phyloP scores from a whole-genome alignment of 2,329 filamentous ascomycete genomes.

The Alternaria viburni region DNA sequence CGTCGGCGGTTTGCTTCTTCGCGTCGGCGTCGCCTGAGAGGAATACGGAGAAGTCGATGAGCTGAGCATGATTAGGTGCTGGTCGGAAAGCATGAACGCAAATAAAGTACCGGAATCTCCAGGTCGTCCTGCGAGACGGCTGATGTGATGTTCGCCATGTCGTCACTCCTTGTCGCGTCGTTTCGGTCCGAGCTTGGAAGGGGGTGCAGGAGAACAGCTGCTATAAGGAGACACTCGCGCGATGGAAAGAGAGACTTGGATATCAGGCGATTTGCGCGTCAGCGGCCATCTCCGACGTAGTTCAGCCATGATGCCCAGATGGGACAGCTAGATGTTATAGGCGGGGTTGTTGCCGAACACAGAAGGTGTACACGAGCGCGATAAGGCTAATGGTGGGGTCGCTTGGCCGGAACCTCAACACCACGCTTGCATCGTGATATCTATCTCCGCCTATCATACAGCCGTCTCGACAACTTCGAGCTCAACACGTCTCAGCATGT shows the following conservation, averaged over 20 bases:
- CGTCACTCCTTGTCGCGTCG: conserved; percentile 2
- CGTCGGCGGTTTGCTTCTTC: conserved; percentile 69
- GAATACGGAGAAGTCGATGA: conserved; percentile 80
- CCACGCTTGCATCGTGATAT: not conserved
- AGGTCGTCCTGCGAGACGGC: conserved; percentile 49
- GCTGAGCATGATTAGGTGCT: conserved; percentile 52
- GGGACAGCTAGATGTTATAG: conserved; percentile 13
- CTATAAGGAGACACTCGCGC: not conserved
- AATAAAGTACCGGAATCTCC: conserved; percentile 44
- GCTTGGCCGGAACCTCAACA: conserved; percentile 20
- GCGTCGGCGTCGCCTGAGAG: conserved; percentile 66
- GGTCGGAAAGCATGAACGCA: not conserved
- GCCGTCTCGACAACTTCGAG: not conserved
- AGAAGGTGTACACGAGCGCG: conserved; percentile 38
- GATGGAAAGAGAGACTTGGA: not conserved
- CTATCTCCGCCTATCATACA: not conserved
- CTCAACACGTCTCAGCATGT: not conserved
- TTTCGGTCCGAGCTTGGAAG: not conserved
- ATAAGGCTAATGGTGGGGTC: conserved; percentile 31
- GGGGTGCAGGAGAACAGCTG: not conserved
- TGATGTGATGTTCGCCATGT: conserved; percentile 33
- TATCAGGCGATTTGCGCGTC: conserved; percentile 14
- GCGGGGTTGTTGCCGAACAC: conserved; percentile 21
- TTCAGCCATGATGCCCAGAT: conserved; percentile 20
- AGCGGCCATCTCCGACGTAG: conserved; percentile 29